A percentile compares a stretch with the other conserved stretches of the same genome.
Evolutionary conservation across 306 rosid genomes (phyloP).

Genomic region (Purshia tridentata): DNA sequence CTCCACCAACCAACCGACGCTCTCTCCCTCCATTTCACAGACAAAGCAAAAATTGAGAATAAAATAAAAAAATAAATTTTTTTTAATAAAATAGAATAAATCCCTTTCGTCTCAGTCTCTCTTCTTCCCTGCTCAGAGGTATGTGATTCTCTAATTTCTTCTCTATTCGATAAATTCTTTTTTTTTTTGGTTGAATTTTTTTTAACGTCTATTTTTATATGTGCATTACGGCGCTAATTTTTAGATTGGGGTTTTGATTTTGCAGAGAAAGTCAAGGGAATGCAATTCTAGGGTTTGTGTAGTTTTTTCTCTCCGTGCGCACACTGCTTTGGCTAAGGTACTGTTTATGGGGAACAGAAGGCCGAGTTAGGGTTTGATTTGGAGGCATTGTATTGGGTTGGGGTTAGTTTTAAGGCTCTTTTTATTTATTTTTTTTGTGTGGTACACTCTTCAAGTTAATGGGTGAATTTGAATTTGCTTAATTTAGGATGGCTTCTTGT

Average conservation of each 20-base stretch:
- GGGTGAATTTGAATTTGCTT: conserved; percentile 26
- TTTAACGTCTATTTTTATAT: conserved; percentile 6
- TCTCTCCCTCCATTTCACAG: neutral
- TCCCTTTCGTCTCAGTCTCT: conserved; percentile 19
- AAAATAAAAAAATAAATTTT: neutral
- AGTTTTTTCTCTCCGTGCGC: conserved; percentile 24
- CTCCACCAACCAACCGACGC: conserved; percentile 17
- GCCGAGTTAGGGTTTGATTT: conserved; percentile 22
- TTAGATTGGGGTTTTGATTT: conserved; percentile 46
- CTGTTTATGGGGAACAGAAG: neutral
- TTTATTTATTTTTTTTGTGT: conserved; percentile 12
- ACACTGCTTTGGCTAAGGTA: conserved; percentile 14
- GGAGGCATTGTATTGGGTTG: conserved; percentile 41
- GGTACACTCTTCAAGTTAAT: conserved; percentile 23
- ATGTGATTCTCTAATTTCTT: conserved; percentile 29
- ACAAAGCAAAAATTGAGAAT: conserved; percentile 21
- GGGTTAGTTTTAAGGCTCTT: conserved; percentile 21
- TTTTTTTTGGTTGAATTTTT: neutral
- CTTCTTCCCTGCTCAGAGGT: conserved; percentile 35
- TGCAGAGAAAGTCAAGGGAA: conserved; percentile 44
- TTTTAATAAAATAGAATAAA: conserved; percentile 11
- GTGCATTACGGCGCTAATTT: conserved; percentile 46
- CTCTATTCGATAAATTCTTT: conserved; percentile 21
- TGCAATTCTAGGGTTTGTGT: conserved; percentile 63
- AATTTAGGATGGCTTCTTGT: conserved; percentile 62